Evolutionary conservation across 2,329 filamentous ascomycete species (phyloP), one percentile per base, ranked within the genome.

Genomic region (Colletotrichum tropicicola): DNA sequence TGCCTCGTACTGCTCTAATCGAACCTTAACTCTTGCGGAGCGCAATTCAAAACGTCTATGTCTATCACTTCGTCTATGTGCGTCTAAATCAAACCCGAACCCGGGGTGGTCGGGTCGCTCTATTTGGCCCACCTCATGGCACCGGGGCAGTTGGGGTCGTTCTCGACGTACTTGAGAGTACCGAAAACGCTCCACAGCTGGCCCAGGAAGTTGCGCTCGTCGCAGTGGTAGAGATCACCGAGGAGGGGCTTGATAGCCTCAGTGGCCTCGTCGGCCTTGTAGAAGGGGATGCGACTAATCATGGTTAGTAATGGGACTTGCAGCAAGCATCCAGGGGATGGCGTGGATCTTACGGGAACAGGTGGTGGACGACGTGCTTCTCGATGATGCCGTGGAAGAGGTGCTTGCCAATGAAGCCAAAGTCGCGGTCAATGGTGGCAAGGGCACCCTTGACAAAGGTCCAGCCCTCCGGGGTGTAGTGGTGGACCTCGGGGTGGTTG

Each of bases 311-410:
- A 19, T 9, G 2, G n/a, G n/a, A n/a, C n/a, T n/a, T n/a, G n/a
- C n/a, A n/a, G n/a, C n/a, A n/a, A n/a, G n/a, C n/a, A n/a, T n/a
- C n/a, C n/a, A n/a, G 9, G 37, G 7, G 21, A 5, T 9, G 30
- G 15, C 17, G 39, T n/a, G 45, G 13, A 49, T 68, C 79, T 69
- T 78, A 85, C 77, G 87, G 83, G 77, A 88, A 85, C 17, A 87
- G 78, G 69, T 90, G 87, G 75, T 90, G 87, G 45, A 87, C 80
- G 21, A 89, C 87, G 72, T 89, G 87, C 68, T 85, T 85, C 70
- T 87, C 85, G 32, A 77, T 77, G 67, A 90, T 90, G 54, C 86
- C 85, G 75, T 90, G 88, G 79, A 90, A 87, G 69, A 89, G 78
- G 75, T 89, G 84, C 51, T 82, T 83, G 56, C 87, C 85, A 61